Base-by-base conservation (phyloP, 306 rosid genomes). In the Purshia tridentata region DNA sequence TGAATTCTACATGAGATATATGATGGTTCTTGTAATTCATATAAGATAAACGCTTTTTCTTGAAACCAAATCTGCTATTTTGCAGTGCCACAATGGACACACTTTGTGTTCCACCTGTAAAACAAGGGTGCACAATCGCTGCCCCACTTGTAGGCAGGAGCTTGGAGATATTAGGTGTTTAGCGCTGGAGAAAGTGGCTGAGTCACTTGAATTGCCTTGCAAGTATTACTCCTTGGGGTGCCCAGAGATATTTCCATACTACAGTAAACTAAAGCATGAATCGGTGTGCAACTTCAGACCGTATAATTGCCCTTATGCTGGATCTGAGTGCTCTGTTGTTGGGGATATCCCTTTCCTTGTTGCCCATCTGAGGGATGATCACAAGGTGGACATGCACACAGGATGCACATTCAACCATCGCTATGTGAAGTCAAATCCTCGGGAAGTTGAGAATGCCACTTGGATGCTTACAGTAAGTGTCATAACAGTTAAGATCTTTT, bases 401-500 rank as follows among this genome's bases (percentile, higher is more conserved):
- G 99, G 99, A 63, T 95, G 96, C 84, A 92, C 99, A 70, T 95
- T 92, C 81, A 95, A 95, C 82, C 99, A 95, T 75, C 97, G 99
- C 18, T 95, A 95, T 58, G 99, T 95, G 71, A 95, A 95, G 82
- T 91, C 99, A 20, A 94, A 94, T 84, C 99, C 99, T 0, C 93
- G 97, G 29, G 99, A 94, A 87, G 99, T 94, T 57, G 97, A 94
- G 86, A 94, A 94, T 53, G 99, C 99, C 76, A 94, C 99, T 42
- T 94, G 99, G 99, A 94, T 94, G 99, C 99, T 94, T 59, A 94
- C 99, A 23, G 99, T 94, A 90, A 91, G 96, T 79, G n/a, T 77
- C 35, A 39, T 46, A 54, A 40, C 75, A 8, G 66, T 52, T 62
- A 20, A 61, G 60, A 52, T 65, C 54, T 45, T 20, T 62, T 74